phyloP scores from a whole-genome alignment of 805 yeast species.

The Geotrichum ghanense region DNA sequence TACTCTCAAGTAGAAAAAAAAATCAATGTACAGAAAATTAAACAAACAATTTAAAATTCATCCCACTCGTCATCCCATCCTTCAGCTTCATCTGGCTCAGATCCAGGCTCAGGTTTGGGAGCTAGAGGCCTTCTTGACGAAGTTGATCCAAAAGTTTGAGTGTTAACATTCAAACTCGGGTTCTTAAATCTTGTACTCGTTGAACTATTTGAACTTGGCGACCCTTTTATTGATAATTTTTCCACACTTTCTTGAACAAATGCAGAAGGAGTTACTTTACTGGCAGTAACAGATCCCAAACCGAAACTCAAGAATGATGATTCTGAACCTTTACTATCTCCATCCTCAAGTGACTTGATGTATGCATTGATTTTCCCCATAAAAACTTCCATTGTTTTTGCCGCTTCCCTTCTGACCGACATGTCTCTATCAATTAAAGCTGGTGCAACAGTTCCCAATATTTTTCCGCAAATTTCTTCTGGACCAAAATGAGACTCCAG shows the following conservation, averaged over 20 bases:
- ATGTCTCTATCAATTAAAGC: slow-evolving; percentile 65
- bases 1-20: no score
- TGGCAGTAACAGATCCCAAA: background rate
- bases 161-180: no score
- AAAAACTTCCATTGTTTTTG: slow-evolving; percentile 51
- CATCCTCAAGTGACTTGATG: slow-evolving; percentile 26
- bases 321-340: background rate
- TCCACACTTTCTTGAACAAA: background rate
- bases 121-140: background rate
- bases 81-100: background rate
- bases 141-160: no score
- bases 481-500: slow-evolving; percentile 58
- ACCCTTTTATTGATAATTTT: background rate
- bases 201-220: background rate
- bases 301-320: background rate
- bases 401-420: slow-evolving; percentile 64
- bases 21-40: no score
- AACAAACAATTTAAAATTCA: no score
- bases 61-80: slow-evolving; percentile 1
- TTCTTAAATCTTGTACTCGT: no score
- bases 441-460: slow-evolving; percentile 77
- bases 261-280: background rate
- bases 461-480: slow-evolving; percentile 65
- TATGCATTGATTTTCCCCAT: slow-evolving; percentile 41
- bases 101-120: background rate